Base-by-base conservation (phyloP, 2,329 filamentous ascomycete species). In the Huntiella bhutanensis region DNA sequence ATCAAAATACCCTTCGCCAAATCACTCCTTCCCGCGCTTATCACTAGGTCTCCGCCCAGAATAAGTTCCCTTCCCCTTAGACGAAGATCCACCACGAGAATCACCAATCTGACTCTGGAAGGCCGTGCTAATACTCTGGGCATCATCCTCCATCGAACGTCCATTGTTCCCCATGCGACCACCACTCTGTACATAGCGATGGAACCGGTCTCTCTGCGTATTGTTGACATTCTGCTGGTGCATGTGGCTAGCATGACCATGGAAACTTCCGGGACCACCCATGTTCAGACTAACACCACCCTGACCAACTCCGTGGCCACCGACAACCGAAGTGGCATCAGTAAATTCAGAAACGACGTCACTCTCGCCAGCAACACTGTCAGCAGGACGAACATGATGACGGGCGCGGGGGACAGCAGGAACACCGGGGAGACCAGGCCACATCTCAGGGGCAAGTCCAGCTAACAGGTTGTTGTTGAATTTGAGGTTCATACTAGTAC, bases 71-170 rank as follows among this genome's bases (percentile, higher is more conserved):
- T 17, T 43, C 4, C 40, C 15, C n/a, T 33, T 12, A 15, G 13
- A 40, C 16, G 28, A 13, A 15, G 15, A 12, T 15, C 70, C 67
- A 8, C 48, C 36, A 32, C 48, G 22, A n/a, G 44, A 35, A 41
- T 49, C 48, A 52, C 84, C 86, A 54, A 95, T 77, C 63, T 96
- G 91, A 65, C 86, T 95, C 51, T 88, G 87, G 65, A 96, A 98
- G 42, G 87, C 87, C 45, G 91, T 96, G 58, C 85, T 94, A 56
- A 96, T 77, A 62, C 88, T 96, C 64, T 91, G 85, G 57, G 91
- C 85, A 59, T 96, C 91, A 54, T 98, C 91, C 54, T 98, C 91
- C 51, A 80, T 76, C 45, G 68, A 70, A 55, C 79, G 80, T 45
- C 74, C 78, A 57, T 75, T 84, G 45, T 79, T 75, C 12, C 39